Evolutionary conservation across 2,329 filamentous ascomycete genomes (phyloP), one percentile per base, ranked within the genome.

Genomic region (Talaromyces islandicus): DNA sequence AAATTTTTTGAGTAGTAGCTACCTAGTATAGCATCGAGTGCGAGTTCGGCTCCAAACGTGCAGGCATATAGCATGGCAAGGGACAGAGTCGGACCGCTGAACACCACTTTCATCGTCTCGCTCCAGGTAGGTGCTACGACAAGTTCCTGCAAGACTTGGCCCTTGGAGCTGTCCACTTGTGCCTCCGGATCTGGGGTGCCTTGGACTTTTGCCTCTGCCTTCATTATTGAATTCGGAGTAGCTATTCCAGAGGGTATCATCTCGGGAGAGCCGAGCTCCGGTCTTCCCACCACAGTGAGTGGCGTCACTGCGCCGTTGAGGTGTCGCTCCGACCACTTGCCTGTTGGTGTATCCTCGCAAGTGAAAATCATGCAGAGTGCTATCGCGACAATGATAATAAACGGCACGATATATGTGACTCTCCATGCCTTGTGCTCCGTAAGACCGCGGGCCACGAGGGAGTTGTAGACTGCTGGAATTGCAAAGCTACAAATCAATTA

Each of bases 381-480:
- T 7, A 86, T 85, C 25, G 74, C 69, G 12, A 88, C 80, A 71
- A 93, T 88, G 65, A 93, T 83, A 66, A 92, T 83, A 62, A 94
- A 89, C 0, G 92, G 92, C 6, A 95, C 88, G 63, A 96, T 79
- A 71, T 95, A 96, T 2, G 91, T 83, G 1, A 96, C 85, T 27
- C 92, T 85, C 92, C 92, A 96, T 2, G 92, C 89, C 41, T 86
- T 82, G 66, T 89, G 86, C 2, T 85, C 75, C 0, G 80, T 77
- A 58, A 93, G 78, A 7, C 86, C 84, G 54, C 81, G 80, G 81
- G 69, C 7, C 24, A 89, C 83, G 24, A 96, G 80, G 0, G 89
- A 90, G 73, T 95, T 88, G 74, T 88, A 94, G 60, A 96, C 87
- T 5, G 90, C 90, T 1, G 92, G 92, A 91, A 96, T 96, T 67